Evolutionary conservation across 2,329 filamentous ascomycete genomes (phyloP).

Genomic region (Pleoardoris graminearum): DNA sequence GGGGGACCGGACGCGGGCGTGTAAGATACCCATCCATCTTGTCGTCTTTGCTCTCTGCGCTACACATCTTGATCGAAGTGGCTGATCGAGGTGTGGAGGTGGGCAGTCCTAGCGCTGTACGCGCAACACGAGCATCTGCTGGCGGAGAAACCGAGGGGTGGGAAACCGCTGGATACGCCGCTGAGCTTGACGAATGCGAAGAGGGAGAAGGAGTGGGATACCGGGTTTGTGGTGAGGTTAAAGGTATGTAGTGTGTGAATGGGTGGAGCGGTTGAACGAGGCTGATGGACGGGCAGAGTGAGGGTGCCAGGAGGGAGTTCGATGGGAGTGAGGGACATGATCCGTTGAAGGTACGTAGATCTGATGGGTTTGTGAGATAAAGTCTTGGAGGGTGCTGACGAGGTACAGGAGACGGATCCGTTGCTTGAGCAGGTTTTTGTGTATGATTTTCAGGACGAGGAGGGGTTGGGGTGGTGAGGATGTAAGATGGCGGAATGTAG

Average conservation of each 20-base stretch:
- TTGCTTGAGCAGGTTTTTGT: conserved; percentile 32
- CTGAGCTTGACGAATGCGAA: conserved; percentile 27
- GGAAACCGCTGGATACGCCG: conserved; percentile 25
- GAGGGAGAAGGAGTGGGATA: conserved; percentile 29
- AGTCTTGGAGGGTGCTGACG: neutral
- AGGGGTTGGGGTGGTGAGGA: conserved; percentile 29
- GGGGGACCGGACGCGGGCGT: conserved; percentile 26
- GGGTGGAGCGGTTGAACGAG: neutral
- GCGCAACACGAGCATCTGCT: conserved; percentile 22
- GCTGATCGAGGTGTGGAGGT: too few relatives aligned
- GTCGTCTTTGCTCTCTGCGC: too few relatives aligned
- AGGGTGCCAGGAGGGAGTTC: conserved; percentile 25
- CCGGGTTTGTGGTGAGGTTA: conserved; percentile 31
- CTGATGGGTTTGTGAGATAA: neutral
- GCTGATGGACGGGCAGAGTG: conserved; percentile 14
- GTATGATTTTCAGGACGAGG: conserved; percentile 32
- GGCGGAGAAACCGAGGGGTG: conserved; percentile 21
- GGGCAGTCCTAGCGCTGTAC: conserved; percentile 23
- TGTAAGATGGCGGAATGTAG: neutral
- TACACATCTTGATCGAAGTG: too few relatives aligned
- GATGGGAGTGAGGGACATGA: conserved; percentile 30
- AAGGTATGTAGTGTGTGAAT: conserved; percentile 17
- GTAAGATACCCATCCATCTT: neutral
- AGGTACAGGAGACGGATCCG: conserved; percentile 31
- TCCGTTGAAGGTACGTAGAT: conserved; percentile 28